Base-by-base conservation (phyloP, 1,284 basidiomycete species). In the Trichosporon sp. region DNA sequence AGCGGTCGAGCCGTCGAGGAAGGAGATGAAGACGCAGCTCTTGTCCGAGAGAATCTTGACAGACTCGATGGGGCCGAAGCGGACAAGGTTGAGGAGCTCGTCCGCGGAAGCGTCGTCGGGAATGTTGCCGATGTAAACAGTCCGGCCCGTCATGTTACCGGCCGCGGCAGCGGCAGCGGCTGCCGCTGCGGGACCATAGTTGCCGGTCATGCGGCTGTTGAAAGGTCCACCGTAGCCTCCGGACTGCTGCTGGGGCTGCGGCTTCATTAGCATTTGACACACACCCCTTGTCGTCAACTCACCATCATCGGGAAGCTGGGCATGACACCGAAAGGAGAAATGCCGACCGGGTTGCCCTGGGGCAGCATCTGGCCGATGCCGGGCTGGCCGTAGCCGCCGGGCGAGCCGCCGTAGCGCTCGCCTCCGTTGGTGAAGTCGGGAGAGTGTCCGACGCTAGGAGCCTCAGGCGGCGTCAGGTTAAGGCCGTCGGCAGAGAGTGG, bases 21-120 rank as follows among this genome's bases (percentile, higher is more conserved):
- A 98, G 13, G 95, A 98, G 73, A 99, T 89, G 87, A 99, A 99
- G 67, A 97, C 95, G 80, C 96, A 98, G 13, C 91, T 93, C 84
- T 98, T 98, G 83, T 98, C 96, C 51, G 95, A 93, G n/a, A 98
- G 88, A 44, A 99, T 91, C 65, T 93, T 92, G 78, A 98, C 92
- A 65, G 89, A 92, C 82, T 98, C 96, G 74, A 99, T 91, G 0
- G 96, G 96, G 6, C 96, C 97, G 81, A 98, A 98, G 77, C 97
- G 94, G 74, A 99, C 96, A 72, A 98, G 90, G 82, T 95, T 98
- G 78, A 98, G 90, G 29, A 99, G 89, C 83, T 99, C 96, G 80
- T 98, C 95, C 69, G 98, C 95, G 6, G 94, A 95, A 0, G 96
- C 95, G 25, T 93, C 93, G n/a, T 92, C 87, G 21, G 96, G 96